Percentiles rank a stretch among this genome's conserved stretches.
phyloP scores from a whole-genome alignment of 306 rosid genomes.

The Cucumis hystrix region DNA sequence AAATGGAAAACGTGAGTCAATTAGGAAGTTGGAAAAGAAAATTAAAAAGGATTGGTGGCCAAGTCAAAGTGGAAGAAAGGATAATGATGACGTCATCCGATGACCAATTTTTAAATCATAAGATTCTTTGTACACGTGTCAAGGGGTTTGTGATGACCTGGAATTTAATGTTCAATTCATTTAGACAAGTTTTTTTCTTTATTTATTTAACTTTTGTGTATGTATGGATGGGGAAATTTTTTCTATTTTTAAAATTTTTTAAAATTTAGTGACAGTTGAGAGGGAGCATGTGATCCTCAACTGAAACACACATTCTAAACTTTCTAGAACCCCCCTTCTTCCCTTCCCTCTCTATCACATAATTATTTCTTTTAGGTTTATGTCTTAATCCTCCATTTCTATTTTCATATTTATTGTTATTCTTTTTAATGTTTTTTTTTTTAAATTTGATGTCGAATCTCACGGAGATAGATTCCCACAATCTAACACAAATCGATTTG shows the following conservation, averaged over 20 bases:
- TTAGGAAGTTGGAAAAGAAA: not conserved
- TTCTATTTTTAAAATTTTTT: no score
- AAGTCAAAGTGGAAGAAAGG: not conserved
- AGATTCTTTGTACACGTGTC: not conserved
- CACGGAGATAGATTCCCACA: no score
- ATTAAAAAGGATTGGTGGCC: not conserved
- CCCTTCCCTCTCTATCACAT: not conserved
- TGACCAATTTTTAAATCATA: not conserved
- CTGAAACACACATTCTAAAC: not conserved
- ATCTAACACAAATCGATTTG: no score
- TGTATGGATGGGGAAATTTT: not conserved
- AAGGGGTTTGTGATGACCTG: not conserved
- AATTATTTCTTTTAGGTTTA: not conserved
- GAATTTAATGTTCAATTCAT: not conserved
- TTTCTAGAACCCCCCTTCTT: not conserved
- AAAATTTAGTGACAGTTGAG: not conserved
- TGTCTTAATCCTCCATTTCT: not conserved
- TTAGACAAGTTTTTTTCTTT: not conserved
- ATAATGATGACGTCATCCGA: not conserved
- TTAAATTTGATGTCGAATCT: no score
- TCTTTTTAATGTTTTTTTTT: no score
- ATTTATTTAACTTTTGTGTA: no score
- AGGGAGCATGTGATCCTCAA: slow-evolving; percentile 6
- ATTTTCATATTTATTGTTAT: not conserved
- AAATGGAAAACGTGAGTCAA: not conserved